Percentiles rank a stretch among this genome's conserved stretches.
Evolutionary conservation across 192 early-diverging fungal species (phyloP).

Genomic region (Rhizophagus clarus): DNA sequence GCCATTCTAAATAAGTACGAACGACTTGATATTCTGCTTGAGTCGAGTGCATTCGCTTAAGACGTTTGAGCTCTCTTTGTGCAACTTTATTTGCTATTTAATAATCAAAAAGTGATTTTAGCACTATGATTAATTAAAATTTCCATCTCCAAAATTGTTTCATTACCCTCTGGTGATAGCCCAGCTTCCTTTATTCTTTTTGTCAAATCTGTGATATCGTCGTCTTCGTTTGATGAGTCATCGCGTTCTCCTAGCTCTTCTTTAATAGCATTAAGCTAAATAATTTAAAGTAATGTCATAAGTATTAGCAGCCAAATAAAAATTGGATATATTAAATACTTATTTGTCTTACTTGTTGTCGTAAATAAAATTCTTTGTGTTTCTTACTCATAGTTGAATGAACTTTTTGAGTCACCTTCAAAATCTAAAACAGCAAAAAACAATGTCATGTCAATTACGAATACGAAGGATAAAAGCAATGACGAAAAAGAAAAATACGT

Average conservation of each 20-base stretch:
- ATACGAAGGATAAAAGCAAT: not conserved
- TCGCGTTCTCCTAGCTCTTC: slow-evolving; percentile 76
- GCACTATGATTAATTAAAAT: not conserved
- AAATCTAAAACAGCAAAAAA: slow-evolving; percentile 45
- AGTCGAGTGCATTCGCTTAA: slow-evolving; percentile 69
- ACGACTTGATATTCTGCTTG: slow-evolving; percentile 80
- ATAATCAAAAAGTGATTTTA: not conserved
- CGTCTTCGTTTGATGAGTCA: slow-evolving; percentile 53
- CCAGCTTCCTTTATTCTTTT: slow-evolving; percentile 58
- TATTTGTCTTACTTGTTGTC: slow-evolving; percentile 63
- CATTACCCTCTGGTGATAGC: slow-evolving; percentile 57
- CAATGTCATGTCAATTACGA: not conserved
- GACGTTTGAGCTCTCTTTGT: slow-evolving; percentile 64
- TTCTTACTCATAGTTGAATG: slow-evolving; percentile 73
- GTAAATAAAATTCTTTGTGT: slow-evolving; percentile 78
- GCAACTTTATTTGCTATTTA: slow-evolving; percentile 51
- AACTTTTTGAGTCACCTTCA: slow-evolving; percentile 79
- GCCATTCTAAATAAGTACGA: slow-evolving; percentile 76
- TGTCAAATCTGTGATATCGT: slow-evolving; percentile 64
- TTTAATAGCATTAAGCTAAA: slow-evolving; percentile 75
- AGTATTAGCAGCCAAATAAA: too few relatives aligned
- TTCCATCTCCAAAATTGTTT: not conserved
- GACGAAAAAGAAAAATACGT: slow-evolving; percentile 38
- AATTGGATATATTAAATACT: too few relatives aligned
- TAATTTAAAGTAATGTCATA: not conserved